phyloP scores from a whole-genome alignment of 306 rosid species.

The Castanea mollissima region DNA sequence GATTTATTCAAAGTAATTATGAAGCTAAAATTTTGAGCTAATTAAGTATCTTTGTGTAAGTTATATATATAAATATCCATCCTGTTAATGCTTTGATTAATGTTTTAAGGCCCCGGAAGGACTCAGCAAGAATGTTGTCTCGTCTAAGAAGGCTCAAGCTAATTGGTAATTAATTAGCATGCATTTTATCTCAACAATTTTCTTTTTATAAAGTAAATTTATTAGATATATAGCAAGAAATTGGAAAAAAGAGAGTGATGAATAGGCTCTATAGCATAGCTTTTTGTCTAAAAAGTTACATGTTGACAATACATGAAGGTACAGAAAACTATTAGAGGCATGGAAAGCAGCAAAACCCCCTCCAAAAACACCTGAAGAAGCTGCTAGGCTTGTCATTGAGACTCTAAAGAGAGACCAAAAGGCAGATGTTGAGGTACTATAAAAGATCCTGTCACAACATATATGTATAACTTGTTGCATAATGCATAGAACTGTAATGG shows the following conservation, averaged over 20 bases:
- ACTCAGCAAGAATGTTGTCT: conserved; percentile 65
- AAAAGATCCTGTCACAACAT: background rate
- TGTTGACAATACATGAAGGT: conserved; percentile 49
- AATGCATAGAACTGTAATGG: background rate
- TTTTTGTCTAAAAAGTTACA: background rate
- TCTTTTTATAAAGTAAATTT: background rate
- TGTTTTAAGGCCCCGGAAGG: conserved; percentile 73
- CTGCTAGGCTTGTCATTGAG: conserved; percentile 61
- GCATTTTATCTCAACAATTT: background rate
- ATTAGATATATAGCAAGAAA: background rate
- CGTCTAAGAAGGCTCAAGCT: conserved; percentile 88
- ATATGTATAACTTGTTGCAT: background rate
- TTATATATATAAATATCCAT: background rate
- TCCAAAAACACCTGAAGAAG: conserved; percentile 81
- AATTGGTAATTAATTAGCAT: conserved; percentile 52
- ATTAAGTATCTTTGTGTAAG: background rate
- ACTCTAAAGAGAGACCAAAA: conserved; percentile 67
- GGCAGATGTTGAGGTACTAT: conserved; percentile 81
- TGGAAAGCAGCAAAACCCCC: conserved; percentile 77
- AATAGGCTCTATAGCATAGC: background rate
- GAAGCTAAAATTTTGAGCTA: background rate
- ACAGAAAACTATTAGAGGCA: conserved; percentile 71
- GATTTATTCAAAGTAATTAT: background rate
- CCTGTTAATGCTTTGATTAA: background rate
- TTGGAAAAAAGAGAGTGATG: background rate